A percentile compares a stretch with the other conserved stretches of the same genome.
Evolutionary conservation across 805 yeast species (phyloP).

Genomic region (Lipomyces chichibuensis): DNA sequence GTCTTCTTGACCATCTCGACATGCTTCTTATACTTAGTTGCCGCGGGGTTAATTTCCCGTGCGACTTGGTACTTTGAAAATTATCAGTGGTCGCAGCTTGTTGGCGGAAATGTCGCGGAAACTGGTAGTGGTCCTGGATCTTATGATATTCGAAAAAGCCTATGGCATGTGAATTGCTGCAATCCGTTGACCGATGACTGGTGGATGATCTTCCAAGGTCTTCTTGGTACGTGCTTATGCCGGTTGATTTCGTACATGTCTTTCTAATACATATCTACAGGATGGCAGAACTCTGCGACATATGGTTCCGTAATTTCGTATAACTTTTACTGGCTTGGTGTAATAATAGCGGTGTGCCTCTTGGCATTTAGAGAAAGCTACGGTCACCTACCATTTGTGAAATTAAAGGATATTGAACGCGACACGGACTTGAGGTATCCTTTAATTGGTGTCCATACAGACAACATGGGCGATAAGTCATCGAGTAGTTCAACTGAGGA

Average conservation of each 20-base stretch:
- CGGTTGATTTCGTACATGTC: background rate
- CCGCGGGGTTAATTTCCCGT: constrained; percentile 92
- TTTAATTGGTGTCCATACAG: background rate
- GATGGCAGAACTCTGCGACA: constrained; percentile 94
- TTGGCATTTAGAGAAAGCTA: constrained; percentile 80
- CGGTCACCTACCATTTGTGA: constrained; percentile 46
- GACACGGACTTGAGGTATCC: background rate
- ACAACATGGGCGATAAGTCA: background rate
- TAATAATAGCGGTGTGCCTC: constrained; percentile 57
- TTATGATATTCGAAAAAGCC: constrained; percentile 74
- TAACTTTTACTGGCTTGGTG: constrained; percentile 79
- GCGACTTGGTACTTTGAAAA: constrained; percentile 88
- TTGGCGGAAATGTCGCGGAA: constrained; percentile 97
- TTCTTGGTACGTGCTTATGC: constrained; percentile 57
- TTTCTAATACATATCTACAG: constrained; percentile 42
- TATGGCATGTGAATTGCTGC: constrained; percentile 98
- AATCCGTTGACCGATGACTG: constrained; percentile 90
- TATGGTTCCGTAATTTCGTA: constrained; percentile 86
- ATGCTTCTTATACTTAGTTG: constrained; percentile 80
- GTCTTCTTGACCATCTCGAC: constrained; percentile 86
- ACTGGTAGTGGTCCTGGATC: constrained; percentile 94
- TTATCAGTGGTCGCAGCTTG: constrained; percentile 60
- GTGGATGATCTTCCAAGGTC: constrained; percentile 95
- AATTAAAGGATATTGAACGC: background rate
- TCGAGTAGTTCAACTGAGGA: background rate